A percentile compares a stretch with the other conserved stretches of the same genome.
Conservation (phyloP, 2,329 filamentous ascomycete species). For the Hymenoscyphus occultus region DNA sequence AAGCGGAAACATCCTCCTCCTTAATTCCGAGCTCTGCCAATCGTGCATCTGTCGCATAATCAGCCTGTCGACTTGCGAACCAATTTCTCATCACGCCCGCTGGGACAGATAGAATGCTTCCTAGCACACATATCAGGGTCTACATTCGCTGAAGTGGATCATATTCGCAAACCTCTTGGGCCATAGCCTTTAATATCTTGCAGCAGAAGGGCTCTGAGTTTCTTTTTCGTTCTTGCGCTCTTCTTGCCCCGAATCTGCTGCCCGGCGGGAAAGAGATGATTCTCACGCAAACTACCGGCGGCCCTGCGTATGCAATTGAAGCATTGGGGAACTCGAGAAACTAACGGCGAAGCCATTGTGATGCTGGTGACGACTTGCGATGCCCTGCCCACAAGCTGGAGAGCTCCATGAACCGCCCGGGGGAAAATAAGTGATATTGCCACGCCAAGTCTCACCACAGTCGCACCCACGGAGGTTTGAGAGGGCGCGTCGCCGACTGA, state of each 20-base stretch:
- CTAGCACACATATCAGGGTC: conserved; percentile 38
- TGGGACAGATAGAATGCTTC: conserved; percentile 50
- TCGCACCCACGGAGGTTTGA: conserved; percentile 7
- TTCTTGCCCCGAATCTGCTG: conserved; percentile 44
- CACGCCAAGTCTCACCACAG: background rate
- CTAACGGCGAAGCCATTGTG: conserved; percentile 32
- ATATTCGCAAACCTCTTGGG: conserved; percentile 37
- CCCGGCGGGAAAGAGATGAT: conserved; percentile 19
- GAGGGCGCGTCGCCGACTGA: background rate
- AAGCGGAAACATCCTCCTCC: conserved; percentile 39
- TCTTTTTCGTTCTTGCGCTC: conserved; percentile 38
- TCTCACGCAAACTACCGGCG: conserved; percentile 25
- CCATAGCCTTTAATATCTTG: conserved; percentile 53
- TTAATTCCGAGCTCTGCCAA: conserved; percentile 42
- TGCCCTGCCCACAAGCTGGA: conserved; percentile 9
- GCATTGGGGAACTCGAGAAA: conserved; percentile 31
- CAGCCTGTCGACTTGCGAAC: conserved; percentile 49
- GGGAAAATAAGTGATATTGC: conserved; percentile 7
- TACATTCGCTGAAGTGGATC: conserved; percentile 1
- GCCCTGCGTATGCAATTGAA: conserved; percentile 32
- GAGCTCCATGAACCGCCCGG: background rate
- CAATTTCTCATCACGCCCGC: conserved; percentile 54
- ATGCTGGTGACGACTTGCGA: conserved; percentile 3
- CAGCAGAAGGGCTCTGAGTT: conserved; percentile 49
- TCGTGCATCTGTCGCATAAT: conserved; percentile 48